These are phyloP conservation scores for Coemansia sp. DNA, from an alignment of 371 early-diverging fungal genomes.

Conservation along the genomic window DNA sequence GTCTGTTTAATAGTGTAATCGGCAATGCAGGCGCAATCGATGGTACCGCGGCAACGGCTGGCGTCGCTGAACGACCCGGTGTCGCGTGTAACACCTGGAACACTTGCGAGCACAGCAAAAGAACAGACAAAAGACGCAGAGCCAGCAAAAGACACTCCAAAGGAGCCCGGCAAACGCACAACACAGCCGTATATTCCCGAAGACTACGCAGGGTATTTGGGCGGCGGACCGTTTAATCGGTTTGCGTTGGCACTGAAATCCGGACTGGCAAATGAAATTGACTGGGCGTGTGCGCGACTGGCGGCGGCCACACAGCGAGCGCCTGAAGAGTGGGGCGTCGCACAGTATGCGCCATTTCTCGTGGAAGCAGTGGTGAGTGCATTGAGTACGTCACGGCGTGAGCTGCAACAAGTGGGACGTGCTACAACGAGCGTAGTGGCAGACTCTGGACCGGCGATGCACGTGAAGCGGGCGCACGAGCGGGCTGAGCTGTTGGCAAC, in stretches of 20 bases:
- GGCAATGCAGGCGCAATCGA: constrained; percentile 7
- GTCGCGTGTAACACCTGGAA: background rate
- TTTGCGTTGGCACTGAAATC: constrained; percentile 49
- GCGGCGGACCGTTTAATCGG: constrained; percentile 46
- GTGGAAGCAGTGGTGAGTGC: constrained; percentile 41
- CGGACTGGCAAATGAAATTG: constrained; percentile 42
- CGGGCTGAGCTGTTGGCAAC: constrained; percentile 35
- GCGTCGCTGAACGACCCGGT: constrained; percentile 18
- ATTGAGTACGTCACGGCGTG: constrained; percentile 32
- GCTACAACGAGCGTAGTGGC: constrained; percentile 4
- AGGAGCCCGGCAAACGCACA: background rate
- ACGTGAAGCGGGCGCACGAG: constrained; percentile 16
- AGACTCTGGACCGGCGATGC: constrained; percentile 24
- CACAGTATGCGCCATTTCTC: constrained; percentile 41
- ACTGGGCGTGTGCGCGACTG: constrained; percentile 49
- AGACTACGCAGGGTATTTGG: constrained; percentile 25
- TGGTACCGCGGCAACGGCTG: constrained; percentile 11
- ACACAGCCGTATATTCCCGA: constrained; percentile 15
- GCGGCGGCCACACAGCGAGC: constrained; percentile 34
- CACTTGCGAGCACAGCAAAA: background rate
- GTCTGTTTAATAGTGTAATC: background rate
- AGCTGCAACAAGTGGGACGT: constrained; percentile 7
- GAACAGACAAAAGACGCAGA: too few species aligned
- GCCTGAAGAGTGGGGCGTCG: constrained; percentile 32
- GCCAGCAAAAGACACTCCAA: too few species aligned